A percentile compares a stretch with the other conserved stretches of the same genome.
phyloP scores from a whole-genome alignment of 192 early-diverging fungal genomes.

The Umbelopsis sp. region DNA sequence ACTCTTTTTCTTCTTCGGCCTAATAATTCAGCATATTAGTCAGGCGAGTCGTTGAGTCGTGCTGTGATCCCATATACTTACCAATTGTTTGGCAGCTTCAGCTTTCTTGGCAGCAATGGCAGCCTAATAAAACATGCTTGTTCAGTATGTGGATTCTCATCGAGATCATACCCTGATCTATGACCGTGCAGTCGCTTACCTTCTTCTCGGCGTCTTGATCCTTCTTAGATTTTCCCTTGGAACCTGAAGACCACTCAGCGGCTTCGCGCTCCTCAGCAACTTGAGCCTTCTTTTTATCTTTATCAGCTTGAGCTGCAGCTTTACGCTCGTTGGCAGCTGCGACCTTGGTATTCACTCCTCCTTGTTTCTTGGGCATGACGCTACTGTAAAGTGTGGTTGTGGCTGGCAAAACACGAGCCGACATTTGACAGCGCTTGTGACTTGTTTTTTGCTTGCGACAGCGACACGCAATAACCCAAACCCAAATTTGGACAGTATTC shows the following conservation, averaged over 20 bases:
- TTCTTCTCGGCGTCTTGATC: constrained; percentile 57
- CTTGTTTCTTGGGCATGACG: constrained; percentile 32
- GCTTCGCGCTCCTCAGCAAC: constrained; percentile 62
- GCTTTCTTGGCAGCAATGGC: constrained; percentile 49
- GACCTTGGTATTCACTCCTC: constrained; percentile 28
- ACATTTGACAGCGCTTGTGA: no score
- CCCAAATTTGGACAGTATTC: background rate
- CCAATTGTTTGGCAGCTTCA: constrained; percentile 50
- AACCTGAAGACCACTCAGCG: constrained; percentile 62
- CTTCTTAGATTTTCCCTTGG: constrained; percentile 66
- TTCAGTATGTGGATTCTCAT: background rate
- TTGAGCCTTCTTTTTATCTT: constrained; percentile 50
- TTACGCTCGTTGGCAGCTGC: constrained; percentile 76
- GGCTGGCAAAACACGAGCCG: background rate
- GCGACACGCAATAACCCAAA: constrained; percentile 8
- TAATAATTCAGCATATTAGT: background rate
- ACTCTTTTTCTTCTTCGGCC: constrained; percentile 53
- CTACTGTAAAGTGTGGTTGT: background rate
- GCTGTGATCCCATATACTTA: background rate
- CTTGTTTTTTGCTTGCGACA: no score
- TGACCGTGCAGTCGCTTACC: constrained; percentile 23
- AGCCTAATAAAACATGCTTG: constrained; percentile 32
- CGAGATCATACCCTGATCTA: no score
- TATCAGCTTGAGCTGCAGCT: constrained; percentile 59
- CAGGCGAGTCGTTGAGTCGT: background rate